A percentile compares a stretch with the other conserved stretches of the same genome.
Evolutionary conservation across 2,329 filamentous ascomycete species (phyloP).

Genomic region (Scortechinia acanthostroma): DNA sequence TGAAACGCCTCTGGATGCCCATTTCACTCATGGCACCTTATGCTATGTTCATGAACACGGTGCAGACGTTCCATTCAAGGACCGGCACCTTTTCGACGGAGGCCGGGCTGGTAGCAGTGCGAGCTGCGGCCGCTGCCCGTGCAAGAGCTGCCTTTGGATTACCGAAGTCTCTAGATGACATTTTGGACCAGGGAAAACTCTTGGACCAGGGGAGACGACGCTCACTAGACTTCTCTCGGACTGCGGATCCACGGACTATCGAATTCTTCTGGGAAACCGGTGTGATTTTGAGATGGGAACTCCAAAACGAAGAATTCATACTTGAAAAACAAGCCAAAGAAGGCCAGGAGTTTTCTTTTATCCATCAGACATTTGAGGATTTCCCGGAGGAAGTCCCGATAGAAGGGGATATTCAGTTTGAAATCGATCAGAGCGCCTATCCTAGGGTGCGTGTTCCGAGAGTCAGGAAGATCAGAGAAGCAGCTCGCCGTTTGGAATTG

Average conservation of each 20-base stretch:
- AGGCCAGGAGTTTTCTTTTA: too few relatives aligned
- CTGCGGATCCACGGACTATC: conserved; percentile 12
- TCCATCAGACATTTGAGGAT: too few relatives aligned
- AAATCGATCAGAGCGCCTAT: too few relatives aligned
- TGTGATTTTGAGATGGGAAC: conserved; percentile 24
- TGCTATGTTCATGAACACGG: conserved; percentile 24
- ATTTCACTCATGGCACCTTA: conserved; percentile 15
- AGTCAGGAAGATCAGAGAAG: too few relatives aligned
- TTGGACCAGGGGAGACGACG: neutral
- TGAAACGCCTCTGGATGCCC: conserved; percentile 5
- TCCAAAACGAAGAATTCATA: conserved; percentile 17
- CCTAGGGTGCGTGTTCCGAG: too few relatives aligned
- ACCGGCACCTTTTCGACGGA: conserved; percentile 36
- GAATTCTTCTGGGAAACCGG: conserved; percentile 18
- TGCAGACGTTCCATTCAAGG: conserved; percentile 22
- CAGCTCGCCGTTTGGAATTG: too few relatives aligned
- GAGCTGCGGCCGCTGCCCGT: neutral
- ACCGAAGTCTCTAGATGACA: neutral
- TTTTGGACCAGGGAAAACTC: neutral
- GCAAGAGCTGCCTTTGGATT: neutral
- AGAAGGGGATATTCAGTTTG: too few relatives aligned
- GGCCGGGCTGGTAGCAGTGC: conserved; percentile 12
- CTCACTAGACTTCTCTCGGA: conserved; percentile 8
- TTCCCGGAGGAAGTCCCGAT: too few relatives aligned
- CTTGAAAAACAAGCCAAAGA: conserved; percentile 10